Base-by-base conservation (phyloP, 441 rosid genomes). In the Populus tomentosa region DNA sequence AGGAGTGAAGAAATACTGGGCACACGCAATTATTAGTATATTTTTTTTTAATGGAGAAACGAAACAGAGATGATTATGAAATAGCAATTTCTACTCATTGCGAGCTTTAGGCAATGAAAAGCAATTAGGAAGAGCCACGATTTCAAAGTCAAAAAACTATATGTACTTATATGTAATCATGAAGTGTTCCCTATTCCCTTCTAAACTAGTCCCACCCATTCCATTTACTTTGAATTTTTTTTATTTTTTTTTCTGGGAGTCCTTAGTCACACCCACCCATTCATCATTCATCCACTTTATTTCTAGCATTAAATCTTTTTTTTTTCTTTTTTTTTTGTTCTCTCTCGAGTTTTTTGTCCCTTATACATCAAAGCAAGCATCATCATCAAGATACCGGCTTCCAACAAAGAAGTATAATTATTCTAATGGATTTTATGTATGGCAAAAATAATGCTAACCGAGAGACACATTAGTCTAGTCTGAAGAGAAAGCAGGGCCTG, bases 131-230 rank as follows among this genome's bases (percentile, higher is more conserved):
- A 9, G 13, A 69, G 11, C 26, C 72, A 64, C 24, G 70, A n/a
- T 67, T 68, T 32, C 9, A 69, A 78, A 78, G 79, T 81, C 71
- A 36, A 56, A 71, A 40, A 69, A 69, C 21, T 5, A n/a, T 16
- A 30, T 56, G 28, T 67, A 66, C 53, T 70, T 32, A 61, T 67
- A 46, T 61, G 65, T 63, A 77, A 82, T 82, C 30, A 82, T 80
- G 82, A 62, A 59, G 63, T 80, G 85, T 71, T 30, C 79, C 80
- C 85, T 70, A 59, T 38, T 30, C 26, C 67, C 59, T 42, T 75
- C 69, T 28, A 38, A 14, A 3, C 18, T 10, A 61, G 83, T 35
- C 75, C 83, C 76, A 71, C 56, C 63, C 23, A 30, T n/a, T 42
- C 56, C 23, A 28, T 66, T 67, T 71, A 18, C 50, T 72, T 75